A percentile compares a stretch with the other conserved stretches of the same genome.
Evolutionary conservation across 768 basidiomycete species (phyloP).

Genomic region (Phaffia australis): DNA sequence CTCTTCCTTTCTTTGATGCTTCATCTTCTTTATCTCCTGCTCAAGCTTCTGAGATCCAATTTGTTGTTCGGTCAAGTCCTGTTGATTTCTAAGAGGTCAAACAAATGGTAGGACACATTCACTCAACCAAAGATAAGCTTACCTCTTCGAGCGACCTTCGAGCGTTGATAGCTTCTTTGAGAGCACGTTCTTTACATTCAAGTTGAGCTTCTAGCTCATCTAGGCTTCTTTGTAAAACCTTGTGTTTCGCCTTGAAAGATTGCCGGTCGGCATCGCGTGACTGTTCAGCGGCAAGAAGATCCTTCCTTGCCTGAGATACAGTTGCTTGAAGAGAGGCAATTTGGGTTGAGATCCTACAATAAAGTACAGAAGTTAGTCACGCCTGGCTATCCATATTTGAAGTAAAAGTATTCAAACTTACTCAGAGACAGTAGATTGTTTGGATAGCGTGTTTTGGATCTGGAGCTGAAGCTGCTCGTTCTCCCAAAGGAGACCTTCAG

Average conservation of each 20-base stretch:
- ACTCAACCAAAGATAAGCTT: neutral
- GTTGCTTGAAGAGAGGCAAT: conserved; percentile 4
- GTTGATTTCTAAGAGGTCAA: too few relatives aligned
- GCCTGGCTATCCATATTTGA: neutral
- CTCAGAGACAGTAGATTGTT: neutral
- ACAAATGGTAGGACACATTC: too few relatives aligned
- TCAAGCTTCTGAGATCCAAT: too few relatives aligned
- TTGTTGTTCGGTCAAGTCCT: too few relatives aligned
- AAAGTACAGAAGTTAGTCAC: too few relatives aligned
- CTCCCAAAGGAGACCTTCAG: neutral
- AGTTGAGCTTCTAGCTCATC: conserved; percentile 5
- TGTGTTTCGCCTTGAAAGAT: conserved; percentile 5
- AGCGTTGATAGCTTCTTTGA: conserved; percentile 3
- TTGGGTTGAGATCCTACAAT: conserved; percentile 4
- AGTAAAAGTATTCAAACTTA: neutral
- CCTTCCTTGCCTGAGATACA: neutral
- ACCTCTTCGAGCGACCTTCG: conserved; percentile 1
- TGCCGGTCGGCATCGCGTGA: neutral
- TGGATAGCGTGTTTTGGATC: neutral
- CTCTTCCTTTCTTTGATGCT: too few relatives aligned
- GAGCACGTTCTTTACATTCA: neutral
- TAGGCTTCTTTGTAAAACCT: neutral
- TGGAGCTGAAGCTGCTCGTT: neutral
- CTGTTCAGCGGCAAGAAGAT: neutral
- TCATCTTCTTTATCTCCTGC: too few relatives aligned